Conservation (phyloP, 2,329 filamentous ascomycete genomes). For the Zasmidium citrigriseum region DNA sequence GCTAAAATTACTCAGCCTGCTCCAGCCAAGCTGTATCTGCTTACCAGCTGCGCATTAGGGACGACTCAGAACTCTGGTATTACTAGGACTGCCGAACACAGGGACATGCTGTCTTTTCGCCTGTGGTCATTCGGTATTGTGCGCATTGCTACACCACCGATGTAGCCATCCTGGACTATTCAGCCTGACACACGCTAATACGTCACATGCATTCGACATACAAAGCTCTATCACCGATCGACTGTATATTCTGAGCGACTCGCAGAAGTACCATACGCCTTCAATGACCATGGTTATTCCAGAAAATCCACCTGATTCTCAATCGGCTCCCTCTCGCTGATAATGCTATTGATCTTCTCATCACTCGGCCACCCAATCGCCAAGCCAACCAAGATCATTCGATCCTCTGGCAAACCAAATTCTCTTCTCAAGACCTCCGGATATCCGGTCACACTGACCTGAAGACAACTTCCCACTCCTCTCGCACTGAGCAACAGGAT, state of each 20-base stretch:
- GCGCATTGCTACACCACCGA: too few species aligned
- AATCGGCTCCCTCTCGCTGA: slow-evolving; percentile 7
- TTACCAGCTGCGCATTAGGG: too few species aligned
- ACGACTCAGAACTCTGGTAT: too few species aligned
- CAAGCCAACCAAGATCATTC: slow-evolving; percentile 25
- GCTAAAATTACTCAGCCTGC: too few species aligned
- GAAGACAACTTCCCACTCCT: slow-evolving; percentile 26
- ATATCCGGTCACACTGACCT: slow-evolving; percentile 28
- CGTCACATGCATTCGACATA: too few species aligned
- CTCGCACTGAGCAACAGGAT: slow-evolving; percentile 23
- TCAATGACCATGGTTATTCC: background rate
- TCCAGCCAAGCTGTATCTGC: too few species aligned
- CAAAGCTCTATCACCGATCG: background rate
- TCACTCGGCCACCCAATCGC: slow-evolving; percentile 23
- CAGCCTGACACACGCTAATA: too few species aligned
- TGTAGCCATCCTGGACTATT: too few species aligned
- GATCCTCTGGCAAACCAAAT: slow-evolving; percentile 21
- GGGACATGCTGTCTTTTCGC: too few species aligned
- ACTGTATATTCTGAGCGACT: background rate
- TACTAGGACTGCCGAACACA: too few species aligned
- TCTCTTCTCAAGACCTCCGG: slow-evolving; percentile 23
- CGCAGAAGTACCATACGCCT: too few species aligned
- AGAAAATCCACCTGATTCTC: slow-evolving; percentile 10
- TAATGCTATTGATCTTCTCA: slow-evolving; percentile 9
- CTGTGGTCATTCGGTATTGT: too few species aligned